Evolutionary conservation across 1,284 basidiomycete genomes (phyloP).

Genomic region (Tranzscheliella williamsii): DNA sequence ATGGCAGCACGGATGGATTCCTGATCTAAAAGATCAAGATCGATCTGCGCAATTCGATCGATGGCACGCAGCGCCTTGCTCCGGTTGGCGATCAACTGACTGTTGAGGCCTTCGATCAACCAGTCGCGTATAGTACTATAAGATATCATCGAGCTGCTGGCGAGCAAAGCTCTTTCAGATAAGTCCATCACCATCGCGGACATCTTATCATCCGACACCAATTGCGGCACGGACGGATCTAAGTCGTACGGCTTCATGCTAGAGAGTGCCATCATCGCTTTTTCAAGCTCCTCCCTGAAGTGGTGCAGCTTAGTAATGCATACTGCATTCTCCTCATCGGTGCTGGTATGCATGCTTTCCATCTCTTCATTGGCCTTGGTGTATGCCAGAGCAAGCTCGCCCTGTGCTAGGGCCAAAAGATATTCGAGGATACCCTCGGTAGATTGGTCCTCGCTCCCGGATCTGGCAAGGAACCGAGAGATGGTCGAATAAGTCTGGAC

Average conservation of each 20-base stretch:
- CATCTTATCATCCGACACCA: conserved; percentile 15
- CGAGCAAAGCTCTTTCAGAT: conserved; percentile 29
- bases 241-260: not conserved
- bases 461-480: conserved; percentile 68
- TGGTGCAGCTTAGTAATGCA: conserved; percentile 16
- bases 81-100: conserved; percentile 46
- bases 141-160: conserved; percentile 41
- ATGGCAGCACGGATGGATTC: conserved; percentile 65
- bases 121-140: conserved; percentile 22
- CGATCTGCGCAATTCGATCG: conserved; percentile 39
- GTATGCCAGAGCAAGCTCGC: conserved; percentile 40
- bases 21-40: conserved; percentile 41
- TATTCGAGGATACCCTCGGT: conserved; percentile 36
- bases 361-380: conserved; percentile 13
- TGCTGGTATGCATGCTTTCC: not conserved
- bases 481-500: conserved; percentile 70
- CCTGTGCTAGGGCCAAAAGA: conserved; percentile 41
- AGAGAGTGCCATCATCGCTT: conserved; percentile 8
- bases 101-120: conserved; percentile 43
- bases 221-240: not conserved
- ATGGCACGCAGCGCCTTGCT: conserved; percentile 51
- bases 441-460: conserved; percentile 36
- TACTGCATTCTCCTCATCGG: conserved; percentile 3
- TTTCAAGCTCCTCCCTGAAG: conserved; percentile 26
- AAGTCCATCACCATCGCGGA: conserved; percentile 16